Evolutionary conservation across 139 green algal species (phyloP), one percentile per base, ranked within the genome.

Genomic region (Marvania coccoides): DNA sequence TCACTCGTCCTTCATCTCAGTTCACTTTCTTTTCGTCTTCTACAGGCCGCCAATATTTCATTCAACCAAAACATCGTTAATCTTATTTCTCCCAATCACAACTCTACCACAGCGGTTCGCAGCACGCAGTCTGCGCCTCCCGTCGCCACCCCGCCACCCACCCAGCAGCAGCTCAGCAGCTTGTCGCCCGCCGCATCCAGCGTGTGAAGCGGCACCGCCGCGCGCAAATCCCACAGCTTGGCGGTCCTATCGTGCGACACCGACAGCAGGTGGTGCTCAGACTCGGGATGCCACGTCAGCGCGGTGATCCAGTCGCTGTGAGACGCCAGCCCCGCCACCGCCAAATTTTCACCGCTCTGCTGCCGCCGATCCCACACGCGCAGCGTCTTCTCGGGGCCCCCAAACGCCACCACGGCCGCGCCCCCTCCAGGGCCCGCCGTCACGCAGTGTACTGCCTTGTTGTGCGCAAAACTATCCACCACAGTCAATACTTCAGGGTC

Each of bases 351-450:
- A 8, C 73, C 69, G 4, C 14, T 63, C 4, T 75, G 64, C 4
- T 46, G 42, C 0, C 85, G 70, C 2, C 66, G 65, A 70, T 97
- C 90, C 91, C 91, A 96, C 19, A 95, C 37, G 0, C 84, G 77
- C 39, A 95, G 63, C 2, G 76, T 66, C 3, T 57, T 47, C 56
- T 93, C 88, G 6, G 78, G 67, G 34, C 87, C 82, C 1, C 81
- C 90, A 68, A 94, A 88, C 1, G 85, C 89, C 6, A 94, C 71
- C 15, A 90, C 35, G 34, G 34, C 24, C 28, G 54, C 65, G 12
- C 58, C 54, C 13, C 13, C 28, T 30, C 29, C 48, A 5, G 39
- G 42, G 8, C 64, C 38, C 7, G 73, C 35, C 4, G 71, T 70
- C 26, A 93, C 65, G n/a, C 62, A 74, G 58, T 83, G 77, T 7